Percentiles rank a stretch among this genome's conserved stretches.
phyloP scores from a whole-genome alignment of 129 eudicot species.

The Helianthus tuberosus region DNA sequence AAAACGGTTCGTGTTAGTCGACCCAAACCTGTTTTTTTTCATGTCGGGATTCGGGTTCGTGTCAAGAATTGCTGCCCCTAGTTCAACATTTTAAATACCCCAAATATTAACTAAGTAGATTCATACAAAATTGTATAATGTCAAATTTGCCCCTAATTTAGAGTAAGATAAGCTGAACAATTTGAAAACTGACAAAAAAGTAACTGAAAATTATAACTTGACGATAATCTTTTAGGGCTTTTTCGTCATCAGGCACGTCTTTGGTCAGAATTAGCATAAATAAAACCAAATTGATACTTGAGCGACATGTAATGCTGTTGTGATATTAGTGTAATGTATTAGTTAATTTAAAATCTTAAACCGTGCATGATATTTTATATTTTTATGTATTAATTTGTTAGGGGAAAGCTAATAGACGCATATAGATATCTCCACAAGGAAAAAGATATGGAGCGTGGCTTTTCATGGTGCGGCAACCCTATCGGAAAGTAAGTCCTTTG shows the following conservation, averaged over 20 bases:
- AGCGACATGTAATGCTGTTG: not conserved
- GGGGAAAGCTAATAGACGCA: slow-evolving; percentile 91
- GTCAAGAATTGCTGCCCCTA: too few relatives aligned
- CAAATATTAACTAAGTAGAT: not conserved
- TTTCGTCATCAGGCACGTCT: not conserved
- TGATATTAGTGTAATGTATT: not conserved
- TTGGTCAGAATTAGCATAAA: not conserved
- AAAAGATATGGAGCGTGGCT: slow-evolving; percentile 84
- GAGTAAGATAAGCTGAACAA: not conserved
- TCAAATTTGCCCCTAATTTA: not conserved
- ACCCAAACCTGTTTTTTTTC: too few relatives aligned
- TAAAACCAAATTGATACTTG: not conserved
- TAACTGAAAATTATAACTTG: not conserved
- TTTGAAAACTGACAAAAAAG: not conserved
- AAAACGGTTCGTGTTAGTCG: too few relatives aligned
- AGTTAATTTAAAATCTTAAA: not conserved
- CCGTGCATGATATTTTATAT: not conserved
- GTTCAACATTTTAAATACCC: not conserved
- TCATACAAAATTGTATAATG: not conserved
- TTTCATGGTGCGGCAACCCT: slow-evolving; percentile 97
- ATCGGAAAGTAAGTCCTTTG: slow-evolving; percentile 70
- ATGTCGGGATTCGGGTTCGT: too few relatives aligned
- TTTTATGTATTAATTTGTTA: slow-evolving; percentile 23
- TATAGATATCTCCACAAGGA: slow-evolving; percentile 76
- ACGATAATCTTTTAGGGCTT: not conserved